Percentiles rank a stretch among this genome's conserved stretches.
Conservation (phyloP, 1,139 yeast genomes). For the Ogataea hybrid region DNA sequence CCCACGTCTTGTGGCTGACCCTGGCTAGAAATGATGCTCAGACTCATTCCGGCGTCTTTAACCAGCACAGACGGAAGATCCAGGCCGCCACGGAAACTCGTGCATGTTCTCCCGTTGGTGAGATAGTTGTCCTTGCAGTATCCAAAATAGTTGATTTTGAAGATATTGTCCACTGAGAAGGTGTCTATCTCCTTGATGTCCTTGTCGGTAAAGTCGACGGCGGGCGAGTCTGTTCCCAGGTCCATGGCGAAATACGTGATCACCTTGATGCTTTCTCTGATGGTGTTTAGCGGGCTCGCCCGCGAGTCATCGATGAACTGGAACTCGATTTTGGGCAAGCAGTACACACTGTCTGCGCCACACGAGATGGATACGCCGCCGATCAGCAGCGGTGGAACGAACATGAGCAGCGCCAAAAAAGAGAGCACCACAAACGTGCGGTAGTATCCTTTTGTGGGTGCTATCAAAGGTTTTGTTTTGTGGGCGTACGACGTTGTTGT, state of each 20-base stretch:
- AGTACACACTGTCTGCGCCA: conserved; percentile 29
- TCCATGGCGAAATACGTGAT: conserved; percentile 58
- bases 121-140: conserved; percentile 42
- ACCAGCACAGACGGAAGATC: conserved; percentile 47
- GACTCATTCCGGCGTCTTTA: conserved; percentile 49
- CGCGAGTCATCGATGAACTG: conserved; percentile 39
- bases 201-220: conserved; percentile 15
- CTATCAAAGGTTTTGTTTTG: conserved; percentile 6
- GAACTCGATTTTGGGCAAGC: conserved; percentile 47
- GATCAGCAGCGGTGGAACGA: conserved; percentile 22
- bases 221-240: conserved; percentile 33
- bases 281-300: conserved; percentile 38
- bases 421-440: conserved; percentile 21
- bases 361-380: conserved; percentile 25
- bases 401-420: conserved; percentile 23
- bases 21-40: conserved; percentile 42
- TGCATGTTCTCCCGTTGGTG: conserved; percentile 33
- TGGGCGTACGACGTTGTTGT: conserved; percentile 9
- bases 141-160: conserved; percentile 46
- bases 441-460: conserved; percentile 18
- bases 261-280: conserved; percentile 50
- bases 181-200: conserved; percentile 38
- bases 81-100: conserved; percentile 39
- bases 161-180: conserved; percentile 41
- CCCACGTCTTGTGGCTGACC: conserved; percentile 40